Evolutionary conservation across 2,329 filamentous ascomycete species (phyloP), one percentile per base, ranked within the genome.

Genomic region (Gyromitra esculenta): DNA sequence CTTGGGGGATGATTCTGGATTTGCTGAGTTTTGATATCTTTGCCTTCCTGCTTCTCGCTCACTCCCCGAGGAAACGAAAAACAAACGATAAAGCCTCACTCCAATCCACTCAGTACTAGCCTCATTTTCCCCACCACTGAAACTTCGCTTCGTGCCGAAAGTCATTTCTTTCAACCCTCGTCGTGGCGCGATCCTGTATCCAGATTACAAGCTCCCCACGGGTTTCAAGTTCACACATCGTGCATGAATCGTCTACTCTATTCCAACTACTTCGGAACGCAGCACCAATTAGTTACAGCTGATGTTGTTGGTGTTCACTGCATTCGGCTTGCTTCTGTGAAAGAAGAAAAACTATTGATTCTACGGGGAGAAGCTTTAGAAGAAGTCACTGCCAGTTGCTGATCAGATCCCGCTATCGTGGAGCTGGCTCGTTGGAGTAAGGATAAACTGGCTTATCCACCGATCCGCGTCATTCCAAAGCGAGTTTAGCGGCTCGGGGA

Each of bases 151-250:
- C 70, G 64, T 77, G 69, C 77, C 77, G 77, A 71, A 66, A 60
- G 65, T 76, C 64, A 62, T 73, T 63, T 73, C 57, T 67, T 69
- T 77, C 74, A 74, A 68, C 57, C 68, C 63, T 78, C 75, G 65
- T 63, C 73, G 72, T 77, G 75, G 69, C 69, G 68, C 70, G 69
- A 79, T 78, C 77, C 77, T 79, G 77, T 77, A 76, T 75, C 73
- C 66, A 77, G 72, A 77, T 77, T 77, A 63, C 59, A 70, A 76
- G 76, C 64, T 77, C 63, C 72, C 70, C 65, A 70, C 68, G 60
- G 4, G 77, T 79, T 79, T 79, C 77, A 79, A 75, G 65, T 78
- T 79, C 64, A 68, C 67, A 60, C 62, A 66, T 68, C 73, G 69
- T 76, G 60, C 69, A 72, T 60, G 73, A 73, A 45, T 62, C 69